phyloP scores from a whole-genome alignment of 148 eudicot species.

The Cornus suecica region DNA sequence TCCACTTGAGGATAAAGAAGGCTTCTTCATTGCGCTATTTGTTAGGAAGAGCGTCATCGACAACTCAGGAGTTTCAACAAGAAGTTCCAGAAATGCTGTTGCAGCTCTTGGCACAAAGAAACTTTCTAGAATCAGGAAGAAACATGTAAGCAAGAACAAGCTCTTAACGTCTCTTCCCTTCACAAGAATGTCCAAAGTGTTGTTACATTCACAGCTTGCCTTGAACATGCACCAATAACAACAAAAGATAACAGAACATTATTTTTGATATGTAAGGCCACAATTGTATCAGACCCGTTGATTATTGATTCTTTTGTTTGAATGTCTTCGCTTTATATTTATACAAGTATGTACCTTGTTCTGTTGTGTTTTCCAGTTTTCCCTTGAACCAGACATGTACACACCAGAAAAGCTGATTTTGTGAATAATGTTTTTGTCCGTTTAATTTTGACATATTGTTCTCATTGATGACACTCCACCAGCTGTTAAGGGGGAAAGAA shows the following conservation, averaged over 20 bases:
- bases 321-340: no score
- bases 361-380: no score
- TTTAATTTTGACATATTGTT: no score
- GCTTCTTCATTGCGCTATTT: conserved; percentile 90
- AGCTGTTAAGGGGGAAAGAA: no score
- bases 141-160: conserved; percentile 9
- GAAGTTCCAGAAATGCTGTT: neutral
- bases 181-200: conserved; percentile 37
- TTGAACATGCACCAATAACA: neutral
- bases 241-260: neutral
- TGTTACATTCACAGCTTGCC: conserved; percentile 25
- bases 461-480: no score
- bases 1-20: conserved; percentile 72
- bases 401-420: no score
- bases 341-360: no score
- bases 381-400: no score
- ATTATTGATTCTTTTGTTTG: no score
- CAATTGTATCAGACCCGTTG: no score
- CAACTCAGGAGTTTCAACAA: neutral
- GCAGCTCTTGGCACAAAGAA: neutral
- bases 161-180: neutral
- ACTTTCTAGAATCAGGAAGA: neutral
- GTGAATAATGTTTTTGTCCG: no score
- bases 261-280: no score
- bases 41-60: conserved; percentile 26